Percentiles rank a stretch among this genome's conserved stretches.
Evolutionary conservation across 257 asterid species (phyloP).

Genomic region (Solanum chilense): DNA sequence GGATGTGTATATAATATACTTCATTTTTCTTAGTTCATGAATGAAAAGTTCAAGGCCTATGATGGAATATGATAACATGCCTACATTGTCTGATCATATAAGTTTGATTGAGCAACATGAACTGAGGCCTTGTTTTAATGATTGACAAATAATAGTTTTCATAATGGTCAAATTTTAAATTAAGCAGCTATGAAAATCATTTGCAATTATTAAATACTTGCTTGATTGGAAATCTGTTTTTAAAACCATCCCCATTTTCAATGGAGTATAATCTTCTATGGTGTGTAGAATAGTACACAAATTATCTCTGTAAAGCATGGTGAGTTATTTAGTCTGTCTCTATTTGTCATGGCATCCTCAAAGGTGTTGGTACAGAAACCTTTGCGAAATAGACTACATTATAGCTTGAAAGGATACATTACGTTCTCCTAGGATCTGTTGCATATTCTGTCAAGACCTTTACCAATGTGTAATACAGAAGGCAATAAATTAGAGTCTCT

Average conservation of each 20-base stretch:
- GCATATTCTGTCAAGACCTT: not conserved
- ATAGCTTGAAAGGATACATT: not conserved
- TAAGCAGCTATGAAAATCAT: not conserved
- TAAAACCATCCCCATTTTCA: not conserved
- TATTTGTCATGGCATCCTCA: not conserved
- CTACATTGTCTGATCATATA: constrained; percentile 1
- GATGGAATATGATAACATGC: not conserved
- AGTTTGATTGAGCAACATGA: not conserved
- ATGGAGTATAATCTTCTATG: not conserved
- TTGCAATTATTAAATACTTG: not conserved
- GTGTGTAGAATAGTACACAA: not conserved
- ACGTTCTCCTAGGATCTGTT: not conserved
- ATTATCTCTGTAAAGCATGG: not conserved
- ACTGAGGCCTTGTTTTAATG: not conserved
- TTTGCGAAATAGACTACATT: not conserved
- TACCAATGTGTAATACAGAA: not conserved
- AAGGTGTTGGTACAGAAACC: not conserved
- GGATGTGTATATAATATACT: not conserved
- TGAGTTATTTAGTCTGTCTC: not conserved
- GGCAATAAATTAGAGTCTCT: not conserved
- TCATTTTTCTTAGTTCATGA: not conserved
- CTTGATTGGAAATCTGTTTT: not conserved
- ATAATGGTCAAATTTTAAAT: not conserved
- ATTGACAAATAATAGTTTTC: not conserved
- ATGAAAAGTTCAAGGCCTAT: not conserved